Base-by-base conservation (phyloP, 495 filamentous ascomycete genomes). In the Daldinia decipiens region DNA sequence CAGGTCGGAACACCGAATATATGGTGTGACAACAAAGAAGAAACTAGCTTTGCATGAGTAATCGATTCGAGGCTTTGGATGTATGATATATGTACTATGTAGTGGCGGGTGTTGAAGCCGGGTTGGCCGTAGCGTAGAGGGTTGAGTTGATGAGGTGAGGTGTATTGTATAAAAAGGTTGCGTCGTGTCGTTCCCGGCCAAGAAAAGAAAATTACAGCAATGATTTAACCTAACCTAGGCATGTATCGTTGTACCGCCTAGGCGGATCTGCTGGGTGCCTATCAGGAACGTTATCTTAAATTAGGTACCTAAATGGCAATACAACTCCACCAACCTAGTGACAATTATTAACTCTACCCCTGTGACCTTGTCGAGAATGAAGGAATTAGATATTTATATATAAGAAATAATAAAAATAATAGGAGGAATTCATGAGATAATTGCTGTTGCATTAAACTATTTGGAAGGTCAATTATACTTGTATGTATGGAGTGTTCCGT, bases 121-220 rank as follows among this genome's bases (percentile, higher is more conserved):
- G 38, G 53, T 56, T 31, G 27, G 19, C 17, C 9, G 19, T 19
- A 47, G 21, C 21, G 19, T 52, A 15, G 39, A 34, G 4, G 47
- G 39, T 50, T 54, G 47, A 32, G 62, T 65, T 56, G 53, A 34
- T 17, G 38, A 43, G 38, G 24, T 59, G 29, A 29, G 27, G 12
- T 52, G 50, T 52, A 27, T 54, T 29, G 56, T 43, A 26, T 34
- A 12, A 29, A 12, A 29, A 43, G 36, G 45, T 66, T 65, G 68
- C 68, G 56, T 71, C 68, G 68, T 71, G 68, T 71, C 68, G 68
- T 71, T 71, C 47, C 36, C 24, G 38, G 59, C 64, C 61, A 70
- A 47, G 47, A 31, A 60, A 60, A 59, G 54, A 65, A 70, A 70
- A 65, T 59, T 70, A 60, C 59, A 54, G 54, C 60, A 59, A 60